These are phyloP conservation scores for Mollisiaceae sp. DNA, from an alignment of 2,329 filamentous ascomycete species.

Conservation along the genomic window DNA sequence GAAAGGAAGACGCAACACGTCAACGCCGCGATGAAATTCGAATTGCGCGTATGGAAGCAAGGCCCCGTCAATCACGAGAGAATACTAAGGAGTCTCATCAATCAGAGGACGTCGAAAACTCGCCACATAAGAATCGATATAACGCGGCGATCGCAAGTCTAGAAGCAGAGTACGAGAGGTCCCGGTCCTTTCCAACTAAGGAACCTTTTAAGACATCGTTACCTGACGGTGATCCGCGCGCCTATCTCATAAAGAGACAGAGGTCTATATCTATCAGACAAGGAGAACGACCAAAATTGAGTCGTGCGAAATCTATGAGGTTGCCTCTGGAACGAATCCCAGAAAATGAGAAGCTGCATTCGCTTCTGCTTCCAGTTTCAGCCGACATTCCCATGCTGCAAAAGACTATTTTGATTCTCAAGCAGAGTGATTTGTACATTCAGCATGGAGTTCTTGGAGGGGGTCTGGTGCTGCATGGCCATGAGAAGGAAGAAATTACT, in stretches of 20 bases:
- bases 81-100: neutral
- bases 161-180: slow-evolving; percentile 18
- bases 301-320: slow-evolving; percentile 36
- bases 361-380: slow-evolving; percentile 27
- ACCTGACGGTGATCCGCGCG: slow-evolving; percentile 40
- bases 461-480: slow-evolving; percentile 29
- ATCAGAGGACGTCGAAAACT: slow-evolving; percentile 15
- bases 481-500: slow-evolving; percentile 19
- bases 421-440: slow-evolving; percentile 33
- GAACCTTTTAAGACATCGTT: slow-evolving; percentile 32
- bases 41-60: slow-evolving; percentile 20
- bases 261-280: slow-evolving; percentile 28
- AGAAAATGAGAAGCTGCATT: slow-evolving; percentile 30
- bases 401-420: slow-evolving; percentile 15
- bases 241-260: slow-evolving; percentile 41
- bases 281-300: slow-evolving; percentile 23
- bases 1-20: slow-evolving; percentile 40
- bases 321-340: slow-evolving; percentile 40
- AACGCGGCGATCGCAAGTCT: slow-evolving; percentile 37
- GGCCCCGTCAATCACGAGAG: slow-evolving; percentile 3
- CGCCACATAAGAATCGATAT: slow-evolving; percentile 42
- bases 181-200: slow-evolving; percentile 5
- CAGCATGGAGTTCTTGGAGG: slow-evolving; percentile 22
- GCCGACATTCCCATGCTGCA: slow-evolving; percentile 22
- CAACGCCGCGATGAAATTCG: slow-evolving; percentile 37